Base-by-base conservation (phyloP, 768 basidiomycete genomes). In the Pholiota microspora region DNA sequence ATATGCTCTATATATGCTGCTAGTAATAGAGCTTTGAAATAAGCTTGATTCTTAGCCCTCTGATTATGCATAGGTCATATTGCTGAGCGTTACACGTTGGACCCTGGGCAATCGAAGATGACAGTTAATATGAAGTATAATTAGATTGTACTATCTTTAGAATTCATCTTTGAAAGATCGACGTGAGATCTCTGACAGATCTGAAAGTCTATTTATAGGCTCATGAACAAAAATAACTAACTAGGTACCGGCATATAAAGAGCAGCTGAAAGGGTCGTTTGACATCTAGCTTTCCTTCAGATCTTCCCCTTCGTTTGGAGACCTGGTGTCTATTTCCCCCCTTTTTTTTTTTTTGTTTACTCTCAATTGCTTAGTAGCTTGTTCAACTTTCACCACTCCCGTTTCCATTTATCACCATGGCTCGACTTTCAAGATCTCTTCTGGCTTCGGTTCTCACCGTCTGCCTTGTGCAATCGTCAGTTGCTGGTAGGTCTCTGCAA, bases 321-420 rank as follows among this genome's bases (percentile, higher is more conserved):
- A 61, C 59, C 59, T 56, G 61, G 61, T 61, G 63, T 61, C 61
- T 31, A 56, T 34, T 54, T 53, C 31, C 32, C 34, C 21, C 51
- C 51, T 40, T 45, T 45, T n/a, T 49, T 49, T 34, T 46, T 29
- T 56, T 59, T 57, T 55, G 44, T 51, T 51, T 51, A 53, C 50
- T 55, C 54, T 58, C 55, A 44, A 57, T 59, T 59, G 27, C 28
- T 34, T n/a, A 21, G 15, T 48, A 51, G n/a, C 49, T 34, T 38
- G 45, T 31, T 52, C 24, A 36, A 34, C 36, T 23, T 56, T 27
- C 13, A 57, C 45, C 34, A 45, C 47, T 58, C 51, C 28, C 49
- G 40, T 56, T 53, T 18, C 36, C 48, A 50, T 48, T 38, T 12
- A 38, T 35, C 18, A 35, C 45, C 21, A 64, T 59, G 60, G 53